These are phyloP conservation scores for Triticum timopheevii DNA, from an alignment of 176 grass and related monocot genomes.

Conservation along the genomic window DNA sequence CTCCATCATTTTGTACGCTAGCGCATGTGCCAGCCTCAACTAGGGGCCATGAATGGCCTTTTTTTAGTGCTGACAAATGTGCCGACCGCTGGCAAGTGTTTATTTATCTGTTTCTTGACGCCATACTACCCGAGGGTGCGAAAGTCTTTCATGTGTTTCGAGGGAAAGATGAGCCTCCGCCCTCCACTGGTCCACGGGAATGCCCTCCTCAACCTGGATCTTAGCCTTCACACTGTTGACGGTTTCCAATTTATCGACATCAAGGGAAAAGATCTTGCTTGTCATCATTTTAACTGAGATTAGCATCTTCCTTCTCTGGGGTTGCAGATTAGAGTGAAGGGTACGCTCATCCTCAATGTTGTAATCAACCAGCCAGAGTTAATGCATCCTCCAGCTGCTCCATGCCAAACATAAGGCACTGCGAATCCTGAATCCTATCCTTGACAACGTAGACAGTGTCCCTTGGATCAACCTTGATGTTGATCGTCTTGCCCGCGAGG, in stretches of 20 bases:
- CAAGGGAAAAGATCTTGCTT: background rate
- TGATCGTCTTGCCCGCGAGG: background rate
- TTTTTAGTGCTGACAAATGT: too few species aligned
- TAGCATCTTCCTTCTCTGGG: background rate
- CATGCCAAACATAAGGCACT: background rate
- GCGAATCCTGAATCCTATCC: background rate
- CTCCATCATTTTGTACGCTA: too few species aligned
- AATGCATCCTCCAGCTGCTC: background rate
- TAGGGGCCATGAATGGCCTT: too few species aligned
- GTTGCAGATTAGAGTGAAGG: background rate
- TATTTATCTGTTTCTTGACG: background rate
- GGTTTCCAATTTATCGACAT: background rate
- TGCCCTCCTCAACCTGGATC: background rate
- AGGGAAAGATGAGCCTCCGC: background rate
- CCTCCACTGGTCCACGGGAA: background rate
- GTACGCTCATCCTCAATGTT: background rate
- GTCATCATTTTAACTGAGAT: background rate
- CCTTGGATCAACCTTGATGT: background rate
- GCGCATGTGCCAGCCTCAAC: too few species aligned
- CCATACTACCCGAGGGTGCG: background rate
- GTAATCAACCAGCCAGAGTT: background rate
- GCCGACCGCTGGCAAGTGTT: too few species aligned
- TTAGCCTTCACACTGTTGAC: background rate
- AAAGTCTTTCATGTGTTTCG: background rate
- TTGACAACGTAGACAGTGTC: background rate